Evolutionary conservation across 1,284 basidiomycete species (phyloP), one percentile per base, ranked within the genome.

Genomic region (Moesziomyces parantarcticus): DNA sequence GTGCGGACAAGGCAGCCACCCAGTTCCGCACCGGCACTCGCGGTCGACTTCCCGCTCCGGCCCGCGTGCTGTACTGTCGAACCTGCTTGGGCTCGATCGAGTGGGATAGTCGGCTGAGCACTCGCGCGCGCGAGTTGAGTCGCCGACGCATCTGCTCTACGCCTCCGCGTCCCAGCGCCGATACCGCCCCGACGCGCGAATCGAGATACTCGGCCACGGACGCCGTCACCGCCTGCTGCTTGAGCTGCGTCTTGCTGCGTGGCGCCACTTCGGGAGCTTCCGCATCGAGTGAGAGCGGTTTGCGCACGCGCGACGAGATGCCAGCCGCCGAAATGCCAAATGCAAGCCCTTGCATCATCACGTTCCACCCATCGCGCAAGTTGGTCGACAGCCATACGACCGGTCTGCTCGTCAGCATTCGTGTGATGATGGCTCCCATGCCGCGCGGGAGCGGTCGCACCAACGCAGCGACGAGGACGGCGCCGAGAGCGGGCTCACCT

Each of bases 1-100:
- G 62, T 1, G 71, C 62, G 7, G 71, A 54, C 22, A 69, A 57
- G 2, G 71, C 71, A 5, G 71, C 71, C 48, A 74, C 60, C 71
- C 71, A 74, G 52, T 69, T 74, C 3, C 71, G 58, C 5, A 20
- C 21, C 0, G 65, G 65, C 18, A 68, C 40, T 11, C 50, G 23
- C 1, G 58, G 58, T 29, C 50, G 47, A 1, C 29, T 18, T 4
- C 50, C 52, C 29, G 8, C 34, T 34, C 32, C 32, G 3, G 32
- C 5, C 13, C 34, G 13, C 14, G 34, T 36, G 34, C 34, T 36
- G 14, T 36, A 36, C 34, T 11, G 14, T 5, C 34, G 34, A 2
- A 36, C 34, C 34, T 36, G 34, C 34, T 18, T 14, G 14, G 14
- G 2, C 34, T 14, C 14, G 3, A 36, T 16, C 14, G 3, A n/a